Conservation (phyloP, 164 flowering plant genomes). For the Vitis vinifera region ASM3070453v1 NC_081808.1:23045501-23046000, state of each 20-base stretch:
- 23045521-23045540: too few relatives aligned
- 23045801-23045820: constrained; percentile 98
- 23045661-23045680: too few relatives aligned
- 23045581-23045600: too few relatives aligned
- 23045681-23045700: neutral
- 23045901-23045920: constrained; percentile 63
- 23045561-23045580: too few relatives aligned
- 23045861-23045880: constrained; percentile 47
- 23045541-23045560: too few relatives aligned
- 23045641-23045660: too few relatives aligned
- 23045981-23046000: too few relatives aligned
- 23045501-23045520: too few relatives aligned
- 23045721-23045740: constrained; percentile 96
- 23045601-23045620: too few relatives aligned
- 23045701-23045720: constrained; percentile 94
- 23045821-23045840: constrained; percentile 80
- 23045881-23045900: constrained; percentile 91
- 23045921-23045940: constrained; percentile 66
- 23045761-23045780: constrained; percentile 13
- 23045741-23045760: constrained; percentile 53
- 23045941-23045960: constrained; percentile 56
- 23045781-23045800: constrained; percentile 70
- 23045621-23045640: too few relatives aligned
- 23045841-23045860: constrained; percentile 65
- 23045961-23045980: neutral